Conservation (phyloP, 2,329 filamentous ascomycete species). For the Pseudonectria buxi region DNA sequence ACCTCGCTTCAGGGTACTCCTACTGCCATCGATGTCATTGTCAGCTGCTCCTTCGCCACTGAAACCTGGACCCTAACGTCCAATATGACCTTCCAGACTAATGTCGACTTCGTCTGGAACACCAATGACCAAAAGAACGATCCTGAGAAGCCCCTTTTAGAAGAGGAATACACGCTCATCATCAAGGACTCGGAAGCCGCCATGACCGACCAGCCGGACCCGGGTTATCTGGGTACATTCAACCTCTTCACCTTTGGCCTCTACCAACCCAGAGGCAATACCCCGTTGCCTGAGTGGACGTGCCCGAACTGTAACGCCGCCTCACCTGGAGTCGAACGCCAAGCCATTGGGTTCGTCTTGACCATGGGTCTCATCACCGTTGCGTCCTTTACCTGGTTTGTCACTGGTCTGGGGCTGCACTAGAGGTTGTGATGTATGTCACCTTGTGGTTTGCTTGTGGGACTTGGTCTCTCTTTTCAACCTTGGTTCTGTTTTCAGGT, state of each 20-base stretch:
- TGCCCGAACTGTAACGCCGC: conserved; percentile 54
- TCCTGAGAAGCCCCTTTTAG: conserved; percentile 40
- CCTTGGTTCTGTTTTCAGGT: conserved; percentile 3
- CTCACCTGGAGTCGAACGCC: conserved; percentile 37
- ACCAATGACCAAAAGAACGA: conserved; percentile 43
- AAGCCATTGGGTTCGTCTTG: conserved; percentile 43
- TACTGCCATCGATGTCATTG: conserved; percentile 53
- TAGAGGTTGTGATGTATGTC: conserved; percentile 8
- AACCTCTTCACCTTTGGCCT: conserved; percentile 49
- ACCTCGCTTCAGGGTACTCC: conserved; percentile 52
- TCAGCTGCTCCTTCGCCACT: conserved; percentile 46
- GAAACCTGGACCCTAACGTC: conserved; percentile 54
- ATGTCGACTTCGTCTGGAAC: conserved; percentile 52
- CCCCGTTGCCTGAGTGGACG: conserved; percentile 43
- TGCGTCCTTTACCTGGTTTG: conserved; percentile 58
- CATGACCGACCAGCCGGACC: conserved; percentile 41
- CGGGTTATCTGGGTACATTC: conserved; percentile 50
- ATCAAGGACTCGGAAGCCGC: conserved; percentile 52
- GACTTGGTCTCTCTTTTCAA: conserved; percentile 8
- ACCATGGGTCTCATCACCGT: conserved; percentile 51
- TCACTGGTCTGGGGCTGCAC: conserved; percentile 41
- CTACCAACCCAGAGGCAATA: conserved; percentile 47
- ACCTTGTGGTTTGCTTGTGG: conserved; percentile 5
- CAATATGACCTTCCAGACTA: conserved; percentile 54
- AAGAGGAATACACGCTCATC: conserved; percentile 53